Conservation (phyloP, 2,329 filamentous ascomycete species). For the Xylaria sp. region DNA sequence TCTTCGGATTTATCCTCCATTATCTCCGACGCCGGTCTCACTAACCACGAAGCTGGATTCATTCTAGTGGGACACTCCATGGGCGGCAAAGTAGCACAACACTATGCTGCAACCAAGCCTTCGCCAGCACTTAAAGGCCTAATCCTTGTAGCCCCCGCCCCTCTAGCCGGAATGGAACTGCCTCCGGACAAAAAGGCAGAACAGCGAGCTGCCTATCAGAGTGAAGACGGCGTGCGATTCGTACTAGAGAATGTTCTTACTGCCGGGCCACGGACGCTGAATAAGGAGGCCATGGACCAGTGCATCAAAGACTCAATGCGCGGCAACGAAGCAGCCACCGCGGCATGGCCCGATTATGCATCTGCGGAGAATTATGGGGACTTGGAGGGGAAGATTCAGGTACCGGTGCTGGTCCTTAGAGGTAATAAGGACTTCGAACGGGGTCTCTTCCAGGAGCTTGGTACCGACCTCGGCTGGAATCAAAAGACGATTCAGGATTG, state of each 20-base stretch:
- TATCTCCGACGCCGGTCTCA: background rate
- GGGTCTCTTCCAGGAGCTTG: conserved; percentile 2
- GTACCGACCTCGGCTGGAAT: conserved; percentile 1
- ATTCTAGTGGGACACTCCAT: background rate
- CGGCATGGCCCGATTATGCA: conserved; percentile 20
- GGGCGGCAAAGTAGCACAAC: conserved; percentile 18
- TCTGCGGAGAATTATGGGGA: background rate
- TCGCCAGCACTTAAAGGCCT: conserved; percentile 11
- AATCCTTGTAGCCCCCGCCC: conserved; percentile 10
- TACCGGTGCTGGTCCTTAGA: conserved; percentile 14
- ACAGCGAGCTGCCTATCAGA: conserved; percentile 18
- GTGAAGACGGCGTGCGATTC: conserved; percentile 8
- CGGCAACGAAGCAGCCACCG: conserved; percentile 15
- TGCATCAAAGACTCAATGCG: conserved; percentile 16
- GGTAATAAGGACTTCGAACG: conserved; percentile 20
- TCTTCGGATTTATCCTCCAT: background rate
- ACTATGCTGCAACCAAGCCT: conserved; percentile 18
- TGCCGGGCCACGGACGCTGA: conserved; percentile 1
- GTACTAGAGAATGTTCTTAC: conserved; percentile 18
- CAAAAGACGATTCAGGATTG: conserved; percentile 12
- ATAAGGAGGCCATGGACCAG: background rate
- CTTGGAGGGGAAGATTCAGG: conserved; percentile 1
- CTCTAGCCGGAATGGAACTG: conserved; percentile 10
- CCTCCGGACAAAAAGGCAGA: conserved; percentile 4
- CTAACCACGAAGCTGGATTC: background rate